phyloP scores from a whole-genome alignment of 164 flowering plant species.

The Vitis cinerea region DNA sequence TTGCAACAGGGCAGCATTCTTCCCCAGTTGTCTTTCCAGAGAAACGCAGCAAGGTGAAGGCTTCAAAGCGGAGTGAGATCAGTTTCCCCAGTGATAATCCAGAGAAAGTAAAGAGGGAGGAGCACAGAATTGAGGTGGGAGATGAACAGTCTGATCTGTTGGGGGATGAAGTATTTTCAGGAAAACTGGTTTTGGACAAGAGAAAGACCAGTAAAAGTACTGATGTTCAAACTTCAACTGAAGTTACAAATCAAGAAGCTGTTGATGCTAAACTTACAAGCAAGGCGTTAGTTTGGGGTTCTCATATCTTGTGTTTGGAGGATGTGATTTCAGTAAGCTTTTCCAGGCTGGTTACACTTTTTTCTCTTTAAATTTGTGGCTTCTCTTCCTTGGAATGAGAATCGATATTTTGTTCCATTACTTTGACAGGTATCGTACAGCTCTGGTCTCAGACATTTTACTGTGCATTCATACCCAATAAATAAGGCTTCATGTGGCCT shows the following conservation, averaged over 20 bases:
- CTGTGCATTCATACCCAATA: constrained; percentile 85
- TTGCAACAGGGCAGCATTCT: constrained; percentile 70
- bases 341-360: neutral
- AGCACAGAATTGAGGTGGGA: constrained; percentile 83
- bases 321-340: constrained; percentile 85
- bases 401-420: constrained; percentile 10
- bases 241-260: constrained; percentile 40
- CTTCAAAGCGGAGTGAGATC: constrained; percentile 31
- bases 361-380: neutral
- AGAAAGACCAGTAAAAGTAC: constrained; percentile 30
- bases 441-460: constrained; percentile 83
- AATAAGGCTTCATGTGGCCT: constrained; percentile 59
- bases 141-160: constrained; percentile 90
- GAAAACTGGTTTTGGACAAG: constrained; percentile 75
- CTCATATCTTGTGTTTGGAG: constrained; percentile 58
- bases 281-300: constrained; percentile 90
- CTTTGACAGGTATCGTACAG: constrained; percentile 71
- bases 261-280: constrained; percentile 90
- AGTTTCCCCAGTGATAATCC: constrained; percentile 30
- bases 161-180: constrained; percentile 73
- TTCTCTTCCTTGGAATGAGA: neutral
- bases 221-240: constrained; percentile 43
- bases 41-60: constrained; percentile 72
- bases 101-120: constrained; percentile 53
- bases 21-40: constrained; percentile 96